Conservation (phyloP, 1,284 basidiomycete genomes). For the Macrocystidia cucumis region DNA sequence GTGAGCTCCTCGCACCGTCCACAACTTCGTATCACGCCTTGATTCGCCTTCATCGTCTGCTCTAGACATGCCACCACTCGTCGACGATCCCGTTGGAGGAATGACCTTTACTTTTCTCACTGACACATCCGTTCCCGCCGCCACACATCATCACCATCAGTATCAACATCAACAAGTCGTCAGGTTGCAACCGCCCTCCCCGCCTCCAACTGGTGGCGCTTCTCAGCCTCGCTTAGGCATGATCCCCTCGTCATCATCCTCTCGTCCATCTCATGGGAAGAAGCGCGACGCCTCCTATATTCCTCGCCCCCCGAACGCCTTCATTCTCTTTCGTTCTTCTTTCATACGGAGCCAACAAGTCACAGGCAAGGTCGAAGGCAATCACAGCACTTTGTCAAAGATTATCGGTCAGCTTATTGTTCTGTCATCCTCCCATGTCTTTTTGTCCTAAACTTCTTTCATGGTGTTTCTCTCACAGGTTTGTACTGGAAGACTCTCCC, state of each 20-base stretch:
- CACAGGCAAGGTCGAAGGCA: constrained; percentile 62
- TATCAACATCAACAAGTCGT: constrained; percentile 1
- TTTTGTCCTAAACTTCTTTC: neutral
- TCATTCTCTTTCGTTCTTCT: constrained; percentile 89
- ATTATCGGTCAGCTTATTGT: constrained; percentile 59
- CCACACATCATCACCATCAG: constrained; percentile 3
- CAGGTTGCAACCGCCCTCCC: constrained; percentile 1
- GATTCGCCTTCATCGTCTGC: neutral
- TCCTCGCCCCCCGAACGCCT: constrained; percentile 89
- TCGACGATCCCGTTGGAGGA: constrained; percentile 16
- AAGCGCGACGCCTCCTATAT: constrained; percentile 49
- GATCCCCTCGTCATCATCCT: neutral
- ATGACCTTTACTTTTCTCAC: constrained; percentile 28
- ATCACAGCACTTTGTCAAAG: constrained; percentile 65
- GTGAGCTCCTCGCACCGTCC: neutral
- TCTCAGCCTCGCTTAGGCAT: neutral
- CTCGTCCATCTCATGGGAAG: constrained; percentile 24
- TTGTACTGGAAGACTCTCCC: constrained; percentile 57
- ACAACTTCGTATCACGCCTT: neutral
- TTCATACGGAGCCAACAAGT: constrained; percentile 75
- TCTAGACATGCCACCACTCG: constrained; percentile 24
- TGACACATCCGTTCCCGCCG: constrained; percentile 17
- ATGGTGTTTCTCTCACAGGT: constrained; percentile 21
- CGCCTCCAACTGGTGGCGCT: neutral
- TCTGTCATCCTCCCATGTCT: constrained; percentile 13